phyloP scores from a whole-genome alignment of 1,284 basidiomycete species.

The Amylostereum areolatum region DNA sequence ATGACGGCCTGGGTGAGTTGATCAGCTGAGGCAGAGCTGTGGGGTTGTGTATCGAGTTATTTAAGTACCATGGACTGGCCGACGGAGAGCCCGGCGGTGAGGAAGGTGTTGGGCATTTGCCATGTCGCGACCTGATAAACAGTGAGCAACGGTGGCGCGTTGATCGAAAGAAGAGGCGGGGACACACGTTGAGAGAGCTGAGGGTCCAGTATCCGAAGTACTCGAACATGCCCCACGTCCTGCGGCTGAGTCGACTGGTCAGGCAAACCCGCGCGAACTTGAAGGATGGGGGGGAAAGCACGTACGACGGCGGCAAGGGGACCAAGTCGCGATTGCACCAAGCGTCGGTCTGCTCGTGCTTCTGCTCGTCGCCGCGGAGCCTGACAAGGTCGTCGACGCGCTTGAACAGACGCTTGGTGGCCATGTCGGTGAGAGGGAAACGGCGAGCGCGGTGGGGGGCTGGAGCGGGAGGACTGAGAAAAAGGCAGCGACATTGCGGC shows the following conservation, averaged over 20 bases:
- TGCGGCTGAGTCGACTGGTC: slow-evolving; percentile 1
- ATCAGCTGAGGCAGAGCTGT: background rate
- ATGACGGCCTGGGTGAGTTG: slow-evolving; percentile 6
- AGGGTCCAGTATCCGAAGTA: slow-evolving; percentile 13
- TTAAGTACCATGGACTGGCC: slow-evolving; percentile 11
- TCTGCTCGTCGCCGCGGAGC: slow-evolving; percentile 9
- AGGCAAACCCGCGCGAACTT: too few species aligned
- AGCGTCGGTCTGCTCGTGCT: slow-evolving; percentile 10
- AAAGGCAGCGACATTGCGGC: too few species aligned
- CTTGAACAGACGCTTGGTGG: background rate
- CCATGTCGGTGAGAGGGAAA: background rate
- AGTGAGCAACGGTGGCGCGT: background rate
- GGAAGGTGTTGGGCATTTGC: slow-evolving; percentile 12
- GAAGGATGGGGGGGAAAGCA: background rate
- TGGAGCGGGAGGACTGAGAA: background rate
- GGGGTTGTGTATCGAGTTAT: background rate
- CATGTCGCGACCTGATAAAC: slow-evolving; percentile 9
- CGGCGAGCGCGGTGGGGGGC: too few species aligned
- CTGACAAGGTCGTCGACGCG: background rate
- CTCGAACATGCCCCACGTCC: slow-evolving; percentile 13
- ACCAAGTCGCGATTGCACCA: slow-evolving; percentile 14
- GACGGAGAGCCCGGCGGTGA: slow-evolving; percentile 14
- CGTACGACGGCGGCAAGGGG: slow-evolving; percentile 12
- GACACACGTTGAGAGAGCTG: slow-evolving; percentile 9
- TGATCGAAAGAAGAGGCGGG: background rate